Evolutionary conservation across 495 filamentous ascomycete species (phyloP), one percentile per base, ranked within the genome.

Genomic region (Hypomontagnella submonticulosa): DNA sequence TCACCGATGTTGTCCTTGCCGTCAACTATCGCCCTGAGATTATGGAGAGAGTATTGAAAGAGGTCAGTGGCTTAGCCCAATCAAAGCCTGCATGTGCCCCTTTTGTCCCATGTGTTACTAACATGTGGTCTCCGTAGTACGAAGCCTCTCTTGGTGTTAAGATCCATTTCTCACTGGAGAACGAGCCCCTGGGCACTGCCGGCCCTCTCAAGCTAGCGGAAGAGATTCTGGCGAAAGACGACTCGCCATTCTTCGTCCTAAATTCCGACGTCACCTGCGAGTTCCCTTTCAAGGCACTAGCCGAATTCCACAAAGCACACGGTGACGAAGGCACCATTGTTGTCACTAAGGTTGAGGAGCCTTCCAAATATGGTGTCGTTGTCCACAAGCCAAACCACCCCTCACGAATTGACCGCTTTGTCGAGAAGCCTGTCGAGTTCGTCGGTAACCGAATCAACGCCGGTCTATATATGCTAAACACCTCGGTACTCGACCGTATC

Each of bases 401-500:
- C 33, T 90, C 92, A 12, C 89, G 91, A 71, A 98, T 99, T 78
- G 95, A 99, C 81, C 92, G 95, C 60, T 99, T 99, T 81, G 95
- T 99, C 58, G 95, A 99, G 84, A 99, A 99, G 83, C 95, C 95
- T 36, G 93, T 98, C 70, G 92, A 99, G 77, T 99, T 97, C 79
- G 95, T 99, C 49, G 95, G 95, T 71, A 99, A 99, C 83, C 91
- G 95, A 57, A 99, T 99, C 86, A 99, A 99, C 71, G 95, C 95
- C 69, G 95, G 95, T 80, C 92, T 99, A 76, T 99, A 99, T 84
- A 96, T 99, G 75, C 84, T 99, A 71, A 99, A 97, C 84, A 92
- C 93, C 34, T 90, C 88, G 50, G 91, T 98, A 15, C 85, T 99
- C 42, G 80, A 87, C 30, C 90, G 95, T 69, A 98, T 99, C 73